Evolutionary conservation across 129 eudicot genomes (phyloP).

Genomic region (Cynara cardunculus): DNA sequence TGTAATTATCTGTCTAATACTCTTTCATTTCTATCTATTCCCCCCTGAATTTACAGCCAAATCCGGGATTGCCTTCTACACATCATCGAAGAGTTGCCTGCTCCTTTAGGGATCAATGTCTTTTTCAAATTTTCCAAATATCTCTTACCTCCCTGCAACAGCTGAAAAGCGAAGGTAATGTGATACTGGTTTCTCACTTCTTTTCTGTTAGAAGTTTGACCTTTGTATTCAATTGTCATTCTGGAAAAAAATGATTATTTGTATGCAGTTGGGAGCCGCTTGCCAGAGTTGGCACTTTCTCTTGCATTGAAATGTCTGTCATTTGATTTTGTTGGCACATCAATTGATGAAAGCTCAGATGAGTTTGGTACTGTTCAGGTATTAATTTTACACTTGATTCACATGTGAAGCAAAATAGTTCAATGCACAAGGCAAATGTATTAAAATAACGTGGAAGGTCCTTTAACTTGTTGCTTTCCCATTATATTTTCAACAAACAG

Average conservation of each 20-base stretch:
- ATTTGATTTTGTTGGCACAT: conserved; percentile 94
- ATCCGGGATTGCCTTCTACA: conserved; percentile 94
- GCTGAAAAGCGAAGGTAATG: conserved; percentile 80
- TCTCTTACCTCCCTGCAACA: conserved; percentile 85
- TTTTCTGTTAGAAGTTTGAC: neutral
- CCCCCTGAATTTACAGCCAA: conserved; percentile 52
- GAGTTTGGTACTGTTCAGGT: conserved; percentile 99
- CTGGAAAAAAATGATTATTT: neutral
- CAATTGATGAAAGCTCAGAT: conserved; percentile 98
- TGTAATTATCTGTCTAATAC: neutral
- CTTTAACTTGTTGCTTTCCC: neutral
- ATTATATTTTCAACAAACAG: conserved; percentile 2
- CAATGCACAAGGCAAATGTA: neutral
- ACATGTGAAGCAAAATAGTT: neutral
- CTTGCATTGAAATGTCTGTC: conserved; percentile 86
- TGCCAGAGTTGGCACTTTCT: conserved; percentile 93
- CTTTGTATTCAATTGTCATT: neutral
- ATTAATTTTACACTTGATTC: conserved; percentile 14
- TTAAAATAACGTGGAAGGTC: neutral
- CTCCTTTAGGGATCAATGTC: conserved; percentile 81
- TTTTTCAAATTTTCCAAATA: conserved; percentile 85
- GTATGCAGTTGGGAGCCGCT: conserved; percentile 62
- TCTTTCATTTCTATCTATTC: neutral
- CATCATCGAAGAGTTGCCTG: conserved; percentile 91
- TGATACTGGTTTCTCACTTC: neutral